phyloP scores from a whole-genome alignment of 1,284 basidiomycete genomes.

The Ustilago shanxiensis region DNA sequence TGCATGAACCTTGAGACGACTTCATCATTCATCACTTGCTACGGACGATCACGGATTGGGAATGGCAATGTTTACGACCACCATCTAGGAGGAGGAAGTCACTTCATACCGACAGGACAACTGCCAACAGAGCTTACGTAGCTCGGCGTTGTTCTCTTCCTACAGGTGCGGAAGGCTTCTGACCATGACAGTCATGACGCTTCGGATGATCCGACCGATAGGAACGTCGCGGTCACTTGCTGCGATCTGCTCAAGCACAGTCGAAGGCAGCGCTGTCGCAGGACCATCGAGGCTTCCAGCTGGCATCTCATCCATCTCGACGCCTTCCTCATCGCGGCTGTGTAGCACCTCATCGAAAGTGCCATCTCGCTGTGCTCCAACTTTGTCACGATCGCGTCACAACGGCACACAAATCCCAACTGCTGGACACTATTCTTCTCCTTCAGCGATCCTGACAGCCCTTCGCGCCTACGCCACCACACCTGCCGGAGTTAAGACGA shows the following conservation, averaged over 20 bases:
- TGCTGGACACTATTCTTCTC: not conserved
- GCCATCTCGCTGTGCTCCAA: not conserved
- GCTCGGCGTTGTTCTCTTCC: not conserved
- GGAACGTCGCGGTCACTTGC: not conserved
- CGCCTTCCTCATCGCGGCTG: not conserved
- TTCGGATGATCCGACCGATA: slow-evolving; percentile 20
- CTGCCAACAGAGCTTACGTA: not conserved
- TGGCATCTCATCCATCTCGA: not conserved
- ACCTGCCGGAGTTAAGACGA: slow-evolving; percentile 49
- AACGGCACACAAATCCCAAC: not conserved
- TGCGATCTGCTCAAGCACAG: not conserved
- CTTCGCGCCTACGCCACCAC: slow-evolving; percentile 34
- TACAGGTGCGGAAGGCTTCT: not conserved
- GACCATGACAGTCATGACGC: slow-evolving; percentile 11
- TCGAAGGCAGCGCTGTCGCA: not conserved
- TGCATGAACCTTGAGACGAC: not conserved
- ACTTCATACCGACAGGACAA: not conserved
- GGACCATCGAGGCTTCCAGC: slow-evolving; percentile 9
- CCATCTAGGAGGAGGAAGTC: not conserved
- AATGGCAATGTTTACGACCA: not conserved
- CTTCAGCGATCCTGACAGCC: too few relatives aligned
- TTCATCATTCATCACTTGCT: too few relatives aligned
- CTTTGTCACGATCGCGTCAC: not conserved
- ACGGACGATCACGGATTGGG: not conserved
- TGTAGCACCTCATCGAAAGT: not conserved